phyloP scores from a whole-genome alignment of 2,329 filamentous ascomycete species.

The Alternaria panax region DNA sequence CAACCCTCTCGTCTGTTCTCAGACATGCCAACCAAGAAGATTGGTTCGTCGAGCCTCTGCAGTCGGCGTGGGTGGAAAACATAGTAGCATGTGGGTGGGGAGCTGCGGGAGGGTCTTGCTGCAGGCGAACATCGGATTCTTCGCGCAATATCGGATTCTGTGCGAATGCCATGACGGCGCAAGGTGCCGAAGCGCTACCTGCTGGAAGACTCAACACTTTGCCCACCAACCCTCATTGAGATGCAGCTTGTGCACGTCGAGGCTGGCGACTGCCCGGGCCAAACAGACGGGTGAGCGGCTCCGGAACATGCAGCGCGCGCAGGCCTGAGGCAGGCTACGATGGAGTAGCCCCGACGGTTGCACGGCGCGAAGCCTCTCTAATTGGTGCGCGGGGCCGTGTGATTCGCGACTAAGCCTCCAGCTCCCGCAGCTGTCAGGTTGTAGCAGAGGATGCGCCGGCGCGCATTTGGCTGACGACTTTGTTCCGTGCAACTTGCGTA shows the following conservation, averaged over 20 bases:
- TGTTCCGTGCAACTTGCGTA: conserved; percentile 9
- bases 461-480: not conserved
- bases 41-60: not conserved
- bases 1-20: not conserved
- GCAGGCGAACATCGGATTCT: conserved; percentile 15
- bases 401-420: conserved; percentile 9
- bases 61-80: not conserved
- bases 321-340: not conserved
- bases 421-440: conserved; percentile 6
- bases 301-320: not conserved
- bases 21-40: not conserved
- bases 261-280: not conserved
- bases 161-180: conserved; percentile 15
- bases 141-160: conserved; percentile 17
- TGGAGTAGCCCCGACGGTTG: conserved; percentile 2
- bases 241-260: not conserved
- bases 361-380: not conserved
- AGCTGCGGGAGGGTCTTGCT: conserved; percentile 4
- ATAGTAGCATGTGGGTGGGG: not conserved
- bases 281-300: not conserved
- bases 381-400: conserved; percentile 5
- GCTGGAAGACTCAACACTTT: conserved; percentile 1
- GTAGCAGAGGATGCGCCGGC: conserved; percentile 4
- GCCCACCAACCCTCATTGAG: conserved; percentile 3
- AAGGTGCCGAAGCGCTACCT: conserved; percentile 2